Conservation (phyloP, 805 yeast genomes). For the Candida vaughaniae region DNA sequence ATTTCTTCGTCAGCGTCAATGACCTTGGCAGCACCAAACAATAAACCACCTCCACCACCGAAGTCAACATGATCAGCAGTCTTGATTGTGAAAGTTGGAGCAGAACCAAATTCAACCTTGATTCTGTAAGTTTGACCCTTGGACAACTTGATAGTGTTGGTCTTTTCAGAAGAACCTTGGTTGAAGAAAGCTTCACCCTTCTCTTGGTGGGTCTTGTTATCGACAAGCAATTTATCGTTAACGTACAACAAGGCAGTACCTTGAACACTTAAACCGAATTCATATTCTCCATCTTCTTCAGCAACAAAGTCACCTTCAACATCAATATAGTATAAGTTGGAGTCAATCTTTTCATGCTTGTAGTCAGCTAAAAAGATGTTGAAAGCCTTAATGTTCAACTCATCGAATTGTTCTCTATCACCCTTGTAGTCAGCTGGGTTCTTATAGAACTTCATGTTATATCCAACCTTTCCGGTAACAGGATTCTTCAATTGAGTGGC, state of each 20-base stretch:
- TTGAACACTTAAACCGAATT: conserved; percentile 48
- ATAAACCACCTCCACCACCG: conserved; percentile 26
- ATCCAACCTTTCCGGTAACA: conserved; percentile 22
- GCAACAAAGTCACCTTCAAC: conserved; percentile 45
- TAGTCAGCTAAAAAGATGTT: conserved; percentile 22
- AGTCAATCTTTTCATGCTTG: conserved; percentile 16
- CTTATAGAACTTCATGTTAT: conserved; percentile 21
- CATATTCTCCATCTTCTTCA: conserved; percentile 47
- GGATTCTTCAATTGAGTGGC: conserved; percentile 21
- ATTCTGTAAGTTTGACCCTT: conserved; percentile 46
- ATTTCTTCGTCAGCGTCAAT: conserved; percentile 27
- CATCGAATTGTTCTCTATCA: conserved; percentile 18
- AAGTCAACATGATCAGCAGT: conserved; percentile 11
- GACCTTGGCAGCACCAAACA: conserved; percentile 23
- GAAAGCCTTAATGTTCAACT: conserved; percentile 16
- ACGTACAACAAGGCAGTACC: conserved; percentile 59
- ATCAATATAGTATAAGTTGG: conserved; percentile 39
- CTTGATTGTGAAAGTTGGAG: conserved; percentile 14
- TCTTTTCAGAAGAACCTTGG: conserved; percentile 51
- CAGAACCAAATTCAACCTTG: conserved; percentile 48
- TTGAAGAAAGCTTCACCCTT: conserved; percentile 49
- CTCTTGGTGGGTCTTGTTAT: conserved; percentile 53
- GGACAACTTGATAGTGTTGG: conserved; percentile 33
- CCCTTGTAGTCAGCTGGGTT: conserved; percentile 17
- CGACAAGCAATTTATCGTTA: conserved; percentile 52